Percentiles rank a stretch among this genome's conserved stretches.
Evolutionary conservation across 352 stramenopile genomes (phyloP).

Genomic region (Phytophthora nicotianae): DNA sequence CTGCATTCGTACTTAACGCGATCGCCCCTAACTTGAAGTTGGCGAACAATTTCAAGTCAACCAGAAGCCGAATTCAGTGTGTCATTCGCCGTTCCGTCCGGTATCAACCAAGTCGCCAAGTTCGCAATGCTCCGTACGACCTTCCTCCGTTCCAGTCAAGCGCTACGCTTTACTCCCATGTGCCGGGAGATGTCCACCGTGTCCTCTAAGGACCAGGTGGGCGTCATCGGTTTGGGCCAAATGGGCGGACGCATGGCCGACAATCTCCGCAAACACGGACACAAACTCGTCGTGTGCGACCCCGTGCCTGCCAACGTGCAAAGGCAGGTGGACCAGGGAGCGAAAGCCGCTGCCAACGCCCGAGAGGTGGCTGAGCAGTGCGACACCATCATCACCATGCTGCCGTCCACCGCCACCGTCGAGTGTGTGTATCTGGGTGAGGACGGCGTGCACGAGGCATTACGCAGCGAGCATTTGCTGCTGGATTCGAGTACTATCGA

Average conservation of each 20-base stretch:
- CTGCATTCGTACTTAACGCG: slow-evolving; percentile 26
- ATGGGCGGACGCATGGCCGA: slow-evolving; percentile 95
- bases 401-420: slow-evolving; percentile 92
- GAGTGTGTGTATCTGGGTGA: slow-evolving; percentile 76
- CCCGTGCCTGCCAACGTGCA: slow-evolving; percentile 57
- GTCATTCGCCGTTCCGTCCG: slow-evolving; percentile 26
- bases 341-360: slow-evolving; percentile 54
- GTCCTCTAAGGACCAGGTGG: slow-evolving; percentile 56
- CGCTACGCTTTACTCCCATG: background rate
- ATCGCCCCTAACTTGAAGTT: slow-evolving; percentile 37
- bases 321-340: slow-evolving; percentile 56
- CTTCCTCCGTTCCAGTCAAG: slow-evolving; percentile 7
- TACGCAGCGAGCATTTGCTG: slow-evolving; percentile 83
- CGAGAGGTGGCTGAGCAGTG: slow-evolving; percentile 80
- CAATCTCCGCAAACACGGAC: slow-evolving; percentile 88
- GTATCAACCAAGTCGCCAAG: slow-evolving; percentile 6
- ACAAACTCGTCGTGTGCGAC: slow-evolving; percentile 85
- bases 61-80: background rate
- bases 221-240: slow-evolving; percentile 93
- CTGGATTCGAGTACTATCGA: slow-evolving; percentile 97
- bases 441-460: slow-evolving; percentile 71
- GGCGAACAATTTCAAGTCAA: background rate
- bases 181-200: slow-evolving; percentile 14
- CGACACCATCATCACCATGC: slow-evolving; percentile 94
- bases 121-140: slow-evolving; percentile 18